A percentile compares a stretch with the other conserved stretches of the same genome.
Conservation (phyloP, 352 stramenopile genomes). For the Pythium plurisporium region DNA sequence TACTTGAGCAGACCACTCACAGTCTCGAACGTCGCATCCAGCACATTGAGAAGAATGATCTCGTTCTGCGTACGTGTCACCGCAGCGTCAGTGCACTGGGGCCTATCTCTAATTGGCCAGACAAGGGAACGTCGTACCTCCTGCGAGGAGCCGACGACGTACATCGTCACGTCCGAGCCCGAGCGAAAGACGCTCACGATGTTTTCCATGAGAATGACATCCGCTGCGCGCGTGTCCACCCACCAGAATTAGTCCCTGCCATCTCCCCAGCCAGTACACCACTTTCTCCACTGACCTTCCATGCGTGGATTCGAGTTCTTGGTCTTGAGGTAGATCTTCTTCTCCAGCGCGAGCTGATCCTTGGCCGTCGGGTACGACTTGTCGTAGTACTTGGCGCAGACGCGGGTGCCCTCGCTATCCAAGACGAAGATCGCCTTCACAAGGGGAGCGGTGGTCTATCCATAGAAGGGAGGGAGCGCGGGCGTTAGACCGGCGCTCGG, state of each 20-base stretch:
- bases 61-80: too few species aligned
- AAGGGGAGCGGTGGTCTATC: constrained; percentile 58
- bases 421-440: constrained; percentile 88
- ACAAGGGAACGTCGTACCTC: constrained; percentile 73
- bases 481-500: background rate
- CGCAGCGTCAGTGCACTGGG: too few species aligned
- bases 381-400: constrained; percentile 92
- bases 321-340: constrained; percentile 88
- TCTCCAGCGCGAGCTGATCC: constrained; percentile 85
- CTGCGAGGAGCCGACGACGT: constrained; percentile 75
- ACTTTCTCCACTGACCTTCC: constrained; percentile 56
- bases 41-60: constrained; percentile 81
- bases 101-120: too few species aligned
- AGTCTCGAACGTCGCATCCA: constrained; percentile 82
- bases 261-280: background rate
- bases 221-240: constrained; percentile 53
- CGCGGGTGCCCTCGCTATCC: constrained; percentile 83
- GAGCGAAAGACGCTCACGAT: constrained; percentile 88
- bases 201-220: constrained; percentile 89
- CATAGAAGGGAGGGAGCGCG: background rate
- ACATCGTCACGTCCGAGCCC: constrained; percentile 85
- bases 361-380: constrained; percentile 83
- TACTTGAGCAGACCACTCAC: constrained; percentile 85
- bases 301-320: constrained; percentile 84
- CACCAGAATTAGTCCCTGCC: background rate